A percentile compares a stretch with the other conserved stretches of the same genome.
phyloP scores from a whole-genome alignment of 768 basidiomycete species.

The Tephrocybe sp. region DNA sequence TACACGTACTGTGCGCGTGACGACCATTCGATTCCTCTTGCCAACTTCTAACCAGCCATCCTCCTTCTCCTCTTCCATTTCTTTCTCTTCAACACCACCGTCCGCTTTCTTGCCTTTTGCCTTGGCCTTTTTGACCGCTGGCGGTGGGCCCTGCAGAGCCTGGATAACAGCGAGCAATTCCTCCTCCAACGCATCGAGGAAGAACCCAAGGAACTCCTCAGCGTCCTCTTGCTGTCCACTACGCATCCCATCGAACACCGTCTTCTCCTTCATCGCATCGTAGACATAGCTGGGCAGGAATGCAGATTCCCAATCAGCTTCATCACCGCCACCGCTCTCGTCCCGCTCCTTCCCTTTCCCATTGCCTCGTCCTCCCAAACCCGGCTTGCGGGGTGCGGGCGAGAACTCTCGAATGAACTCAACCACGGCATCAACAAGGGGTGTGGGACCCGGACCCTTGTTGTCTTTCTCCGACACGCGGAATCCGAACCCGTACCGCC shows the following conservation, averaged over 20 bases:
- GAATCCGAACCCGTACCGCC: constrained; percentile 38
- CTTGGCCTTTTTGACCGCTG: constrained; percentile 24
- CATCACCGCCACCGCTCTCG: constrained; percentile 40
- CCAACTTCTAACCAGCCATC: constrained; percentile 95
- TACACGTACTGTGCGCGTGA: constrained; percentile 72
- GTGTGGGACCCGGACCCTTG: constrained; percentile 35
- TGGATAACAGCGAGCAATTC: constrained; percentile 73
- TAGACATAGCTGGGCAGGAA: constrained; percentile 88
- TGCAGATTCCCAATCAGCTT: constrained; percentile 48
- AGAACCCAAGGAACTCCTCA: constrained; percentile 98
- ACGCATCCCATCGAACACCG: constrained; percentile 91
- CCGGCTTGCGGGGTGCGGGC: constrained; percentile 25
- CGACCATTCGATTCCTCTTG: constrained; percentile 74
- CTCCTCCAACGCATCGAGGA: constrained; percentile 91
- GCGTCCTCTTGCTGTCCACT: constrained; percentile 97
- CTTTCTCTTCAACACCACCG: constrained; percentile 38
- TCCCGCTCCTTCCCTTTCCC: constrained; percentile 23
- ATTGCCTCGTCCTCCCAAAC: constrained; percentile 35
- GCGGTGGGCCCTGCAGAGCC: constrained; percentile 38
- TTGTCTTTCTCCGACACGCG: constrained; percentile 25
- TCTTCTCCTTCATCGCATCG: constrained; percentile 91
- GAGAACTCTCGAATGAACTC: constrained; percentile 79
- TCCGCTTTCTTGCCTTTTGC: constrained; percentile 28
- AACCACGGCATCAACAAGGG: constrained; percentile 66
- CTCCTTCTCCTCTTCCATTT: constrained; percentile 31